A percentile compares a stretch with the other conserved stretches of the same genome.
phyloP scores from a whole-genome alignment of 495 filamentous ascomycete species.

The Talaromyces nanjingensis region DNA sequence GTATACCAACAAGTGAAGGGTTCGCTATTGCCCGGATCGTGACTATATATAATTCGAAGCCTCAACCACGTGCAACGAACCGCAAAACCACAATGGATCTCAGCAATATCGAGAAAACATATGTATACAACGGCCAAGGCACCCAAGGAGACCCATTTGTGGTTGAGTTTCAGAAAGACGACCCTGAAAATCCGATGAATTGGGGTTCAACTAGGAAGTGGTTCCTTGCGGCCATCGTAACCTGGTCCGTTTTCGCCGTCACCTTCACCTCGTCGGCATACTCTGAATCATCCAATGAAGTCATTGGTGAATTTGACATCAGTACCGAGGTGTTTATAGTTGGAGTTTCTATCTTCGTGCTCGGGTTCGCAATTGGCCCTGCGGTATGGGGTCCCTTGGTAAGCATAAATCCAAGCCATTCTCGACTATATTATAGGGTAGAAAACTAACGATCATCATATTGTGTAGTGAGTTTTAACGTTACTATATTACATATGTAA shows the following conservation, averaged over 20 bases:
- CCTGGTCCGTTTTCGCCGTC: slow-evolving; percentile 17
- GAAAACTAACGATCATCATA: not conserved
- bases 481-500: not conserved
- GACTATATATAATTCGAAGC: not conserved
- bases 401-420: slow-evolving; percentile 27
- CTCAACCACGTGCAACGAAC: slow-evolving; percentile 13
- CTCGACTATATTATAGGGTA: not conserved
- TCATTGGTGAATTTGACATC: slow-evolving; percentile 34
- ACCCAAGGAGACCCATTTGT: slow-evolving; percentile 59
- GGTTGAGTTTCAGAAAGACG: slow-evolving; percentile 57
- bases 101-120: slow-evolving; percentile 41
- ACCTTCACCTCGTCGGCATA: slow-evolving; percentile 37
- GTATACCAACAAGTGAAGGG: not conserved
- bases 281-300: slow-evolving; percentile 24
- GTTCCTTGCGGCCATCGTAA: slow-evolving; percentile 15
- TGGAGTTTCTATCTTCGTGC: slow-evolving; percentile 42
- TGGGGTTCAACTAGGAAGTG: slow-evolving; percentile 22
- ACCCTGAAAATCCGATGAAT: slow-evolving; percentile 54
- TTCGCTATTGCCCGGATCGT: not conserved
- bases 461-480: not conserved
- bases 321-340: slow-evolving; percentile 35
- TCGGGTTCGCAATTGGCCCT: slow-evolving; percentile 44
- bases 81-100: slow-evolving; percentile 32
- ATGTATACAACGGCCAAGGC: slow-evolving; percentile 24
- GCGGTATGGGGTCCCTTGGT: slow-evolving; percentile 38